phyloP scores from a whole-genome alignment of 78 protist species.

The Polysphondylium violaceum region DNA sequence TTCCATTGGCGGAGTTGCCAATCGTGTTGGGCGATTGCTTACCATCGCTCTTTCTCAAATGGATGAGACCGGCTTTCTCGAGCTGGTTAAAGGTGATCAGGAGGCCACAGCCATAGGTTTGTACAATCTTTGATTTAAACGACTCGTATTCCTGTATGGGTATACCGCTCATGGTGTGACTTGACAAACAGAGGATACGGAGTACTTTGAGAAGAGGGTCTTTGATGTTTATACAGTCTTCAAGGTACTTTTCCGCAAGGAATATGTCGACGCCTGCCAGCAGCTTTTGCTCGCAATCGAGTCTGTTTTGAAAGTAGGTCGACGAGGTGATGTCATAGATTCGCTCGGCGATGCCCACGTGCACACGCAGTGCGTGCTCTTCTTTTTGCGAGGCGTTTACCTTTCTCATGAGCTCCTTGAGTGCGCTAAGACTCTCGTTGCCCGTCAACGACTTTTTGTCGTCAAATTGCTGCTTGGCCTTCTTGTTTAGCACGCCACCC shows the following conservation, averaged over 20 bases:
- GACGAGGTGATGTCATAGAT: constrained; percentile 27
- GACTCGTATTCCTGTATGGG: constrained; percentile 45
- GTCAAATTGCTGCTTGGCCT: constrained; percentile 54
- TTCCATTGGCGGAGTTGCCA: too few species aligned
- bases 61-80: constrained; percentile 18
- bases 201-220: constrained; percentile 85
- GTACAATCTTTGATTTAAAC: constrained; percentile 66
- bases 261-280: neutral
- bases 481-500: constrained; percentile 65
- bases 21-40: neutral
- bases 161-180: constrained; percentile 83
- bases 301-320: constrained; percentile 28
- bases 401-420: constrained; percentile 74
- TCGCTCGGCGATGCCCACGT: constrained; percentile 54
- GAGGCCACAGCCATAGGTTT: constrained; percentile 20
- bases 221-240: constrained; percentile 71
- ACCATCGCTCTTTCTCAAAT: neutral
- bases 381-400: constrained; percentile 59
- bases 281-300: constrained; percentile 78
- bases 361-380: neutral
- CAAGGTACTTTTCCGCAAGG: constrained; percentile 56
- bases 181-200: constrained; percentile 85
- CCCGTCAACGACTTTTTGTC: constrained; percentile 51
- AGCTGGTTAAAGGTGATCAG: constrained; percentile 2
- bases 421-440: constrained; percentile 56